Evolutionary conservation across 345 rosid genomes (phyloP), one percentile per base, ranked within the genome.

Genomic region (Mangifera indica): DNA sequence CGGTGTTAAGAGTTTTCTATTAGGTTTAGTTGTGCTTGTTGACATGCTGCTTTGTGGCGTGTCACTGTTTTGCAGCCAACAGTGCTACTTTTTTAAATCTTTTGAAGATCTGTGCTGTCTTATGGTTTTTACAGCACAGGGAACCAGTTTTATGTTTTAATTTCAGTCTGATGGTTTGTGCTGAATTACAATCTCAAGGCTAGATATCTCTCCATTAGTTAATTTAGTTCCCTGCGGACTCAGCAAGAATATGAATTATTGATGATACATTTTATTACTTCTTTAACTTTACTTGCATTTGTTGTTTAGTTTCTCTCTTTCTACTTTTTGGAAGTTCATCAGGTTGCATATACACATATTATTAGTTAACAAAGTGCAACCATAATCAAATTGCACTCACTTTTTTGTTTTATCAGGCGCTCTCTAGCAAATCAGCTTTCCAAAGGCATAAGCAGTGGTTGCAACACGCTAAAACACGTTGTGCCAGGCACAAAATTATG

Each of bases 401-500:
- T 65, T 37, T 66, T n/a, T 63, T 77, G 64, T 66, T 70, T 60
- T 77, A 15, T 34, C 89, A 91, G 98, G 93, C 89, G n/a, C 94
- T 87, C 66, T 91, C 96, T 72, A 91, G 96, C 81, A 91, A 91
- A 77, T 88, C 94, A 72, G 91, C 97, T 76, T 92, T 87, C 78
- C 91, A 91, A 70, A 87, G 92, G 83, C 97, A 91, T 73, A 88
- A 87, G 78, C 91, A 87, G 72, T 94, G 94, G 97, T 79, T 94
- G 84, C 89, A 82, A 73, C 95, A 89, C 85, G 97, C 98, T 73
- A 94, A 86, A 85, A 93, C 98, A 73, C 91, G 86, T 53, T 86
- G 96, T 81, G 98, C 98, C 79, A 88, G 97, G 66, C 96, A 93
- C 84, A 91, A 93, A 84, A 93, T 93, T 49, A 87, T 89, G 96